Evolutionary conservation across 805 yeast species (phyloP), one percentile per base, ranked within the genome.

Genomic region (Yamadazyma ubonensis): DNA sequence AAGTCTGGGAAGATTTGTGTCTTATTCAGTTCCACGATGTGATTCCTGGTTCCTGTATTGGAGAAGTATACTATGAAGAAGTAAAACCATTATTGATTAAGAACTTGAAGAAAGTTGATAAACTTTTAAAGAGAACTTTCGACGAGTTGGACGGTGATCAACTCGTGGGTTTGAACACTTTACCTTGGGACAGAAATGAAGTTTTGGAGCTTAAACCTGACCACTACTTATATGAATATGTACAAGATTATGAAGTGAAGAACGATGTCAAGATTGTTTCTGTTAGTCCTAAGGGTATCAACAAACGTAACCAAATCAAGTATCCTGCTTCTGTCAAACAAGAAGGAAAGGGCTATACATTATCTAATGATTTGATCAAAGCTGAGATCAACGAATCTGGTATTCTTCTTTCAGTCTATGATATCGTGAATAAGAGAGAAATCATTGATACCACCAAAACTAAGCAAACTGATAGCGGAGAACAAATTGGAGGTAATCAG

Each of bases 21-120:
- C 67, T 93, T 41, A 89, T 96, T 57, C 98, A 91, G 59, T 91
- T 91, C 68, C 99, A 91, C 61, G 99, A 91, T 66, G 97, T 91
- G n/a, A 71, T 93, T 38, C 99, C 99, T 2, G 99, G 99, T 2
- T 83, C 95, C 5, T 87, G 96, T 63, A 91, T 91, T 53, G 96
- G 88, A 46, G 79, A 87, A 80, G 96, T 93, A 10, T 91, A 69
- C 46, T 69, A 93, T 57, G 80, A 77, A 35, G 89, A 88, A 52
- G 97, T 91, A 7, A 77, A 81, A 55, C 90, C 91, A 22, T 81
- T 86, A 77, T 73, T 90, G 51, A 69, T 67, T 5, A 63, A 71
- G 11, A 83, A 82, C 17, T 65, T 83, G 42, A 63, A 68, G 14
- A 64, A 67, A 16, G 81, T 83, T 29, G 71, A 75, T 29, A 50